Conservation (phyloP, 257 asterid genomes). For the Eucommia ulmoides region DNA sequence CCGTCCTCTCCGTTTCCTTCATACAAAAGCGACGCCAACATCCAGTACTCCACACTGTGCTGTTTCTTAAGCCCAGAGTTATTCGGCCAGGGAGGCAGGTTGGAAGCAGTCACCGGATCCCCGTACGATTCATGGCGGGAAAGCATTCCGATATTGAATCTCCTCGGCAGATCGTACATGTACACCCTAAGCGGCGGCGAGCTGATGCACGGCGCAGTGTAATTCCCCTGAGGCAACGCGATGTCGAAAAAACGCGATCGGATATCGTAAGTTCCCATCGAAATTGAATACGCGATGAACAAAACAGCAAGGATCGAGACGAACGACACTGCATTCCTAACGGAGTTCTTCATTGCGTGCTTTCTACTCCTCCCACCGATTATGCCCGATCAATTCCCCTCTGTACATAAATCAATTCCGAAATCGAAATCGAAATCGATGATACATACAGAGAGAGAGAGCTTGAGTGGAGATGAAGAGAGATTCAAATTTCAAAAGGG, state of each 20-base stretch:
- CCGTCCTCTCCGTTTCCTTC: slow-evolving; percentile 10
- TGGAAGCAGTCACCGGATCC: slow-evolving; percentile 19
- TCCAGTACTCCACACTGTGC: slow-evolving; percentile 50
- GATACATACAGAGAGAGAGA: no score
- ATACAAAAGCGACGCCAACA: slow-evolving; percentile 39
- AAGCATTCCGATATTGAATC: slow-evolving; percentile 36
- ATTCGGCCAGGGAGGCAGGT: slow-evolving; percentile 32
- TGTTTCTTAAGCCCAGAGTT: slow-evolving; percentile 30
- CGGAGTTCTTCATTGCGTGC: no score
- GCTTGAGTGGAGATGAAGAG: no score
- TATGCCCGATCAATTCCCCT: no score
- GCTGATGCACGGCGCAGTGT: neutral
- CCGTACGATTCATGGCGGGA: slow-evolving; percentile 7
- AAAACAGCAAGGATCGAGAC: neutral
- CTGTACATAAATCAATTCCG: no score
- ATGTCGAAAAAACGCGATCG: neutral
- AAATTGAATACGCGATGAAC: neutral
- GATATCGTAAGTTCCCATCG: neutral
- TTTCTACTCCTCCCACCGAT: no score
- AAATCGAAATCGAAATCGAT: no score
- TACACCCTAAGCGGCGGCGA: slow-evolving; percentile 22
- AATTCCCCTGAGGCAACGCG: neutral
- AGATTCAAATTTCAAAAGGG: no score
- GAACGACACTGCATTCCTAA: no score
- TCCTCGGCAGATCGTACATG: slow-evolving; percentile 35